Percentiles rank a stretch among this genome's conserved stretches.
These are phyloP conservation scores for Stenocarpella maydis DNA, from an alignment of 2,329 filamentous ascomycete species.

Conservation along the genomic window DNA sequence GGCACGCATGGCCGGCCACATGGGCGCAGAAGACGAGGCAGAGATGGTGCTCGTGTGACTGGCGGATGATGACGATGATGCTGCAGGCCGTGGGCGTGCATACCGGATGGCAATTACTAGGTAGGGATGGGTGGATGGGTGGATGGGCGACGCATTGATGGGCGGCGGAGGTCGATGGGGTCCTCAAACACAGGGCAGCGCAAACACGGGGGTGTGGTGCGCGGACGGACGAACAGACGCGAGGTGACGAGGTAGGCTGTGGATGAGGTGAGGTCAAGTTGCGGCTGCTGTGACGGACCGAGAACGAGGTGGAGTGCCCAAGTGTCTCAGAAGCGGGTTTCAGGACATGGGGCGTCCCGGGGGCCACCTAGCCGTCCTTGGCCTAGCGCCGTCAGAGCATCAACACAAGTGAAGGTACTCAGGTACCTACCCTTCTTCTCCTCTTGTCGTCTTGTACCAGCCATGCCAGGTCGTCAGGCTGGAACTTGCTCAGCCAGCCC, in stretches of 20 bases:
- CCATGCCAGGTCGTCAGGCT: too few relatives aligned
- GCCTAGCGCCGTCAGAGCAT: conserved; percentile 12
- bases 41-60: conserved; percentile 7
- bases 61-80: background rate
- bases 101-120: conserved; percentile 9
- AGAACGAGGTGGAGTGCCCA: background rate
- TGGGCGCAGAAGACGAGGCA: background rate
- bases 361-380: conserved; percentile 10
- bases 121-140: conserved; percentile 1
- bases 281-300: conserved; percentile 14
- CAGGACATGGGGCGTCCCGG: conserved; percentile 22
- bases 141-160: conserved; percentile 17
- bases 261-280: conserved; percentile 11
- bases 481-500: conserved; percentile 18
- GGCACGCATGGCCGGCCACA: background rate
- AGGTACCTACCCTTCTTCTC: too few relatives aligned
- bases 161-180: conserved; percentile 1
- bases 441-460: too few relatives aligned
- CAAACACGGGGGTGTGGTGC: background rate
- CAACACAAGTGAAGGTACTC: too few relatives aligned
- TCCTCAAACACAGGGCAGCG: conserved; percentile 15
- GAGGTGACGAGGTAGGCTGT: too few relatives aligned
- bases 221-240: background rate
- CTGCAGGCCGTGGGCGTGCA: conserved; percentile 5
- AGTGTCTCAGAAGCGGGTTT: conserved; percentile 30